A percentile compares a stretch with the other conserved stretches of the same genome.
Conservation (phyloP, 192 early-diverging fungal species). For the Coemansia sp. region DNA sequence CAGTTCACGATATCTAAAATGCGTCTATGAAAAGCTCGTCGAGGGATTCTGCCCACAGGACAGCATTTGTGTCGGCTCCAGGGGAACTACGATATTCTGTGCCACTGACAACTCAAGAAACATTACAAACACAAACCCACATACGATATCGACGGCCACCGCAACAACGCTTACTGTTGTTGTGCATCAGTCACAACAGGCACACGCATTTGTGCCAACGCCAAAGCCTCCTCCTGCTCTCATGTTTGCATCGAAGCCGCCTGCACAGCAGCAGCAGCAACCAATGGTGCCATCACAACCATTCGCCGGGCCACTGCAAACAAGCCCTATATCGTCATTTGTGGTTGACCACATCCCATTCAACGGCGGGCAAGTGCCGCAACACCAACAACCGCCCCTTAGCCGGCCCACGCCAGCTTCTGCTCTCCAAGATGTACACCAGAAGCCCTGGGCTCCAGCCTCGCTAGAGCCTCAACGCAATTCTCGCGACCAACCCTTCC, state of each 20-base stretch:
- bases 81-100: conserved; percentile 44
- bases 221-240: conserved; percentile 5
- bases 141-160: not conserved
- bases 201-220: not conserved
- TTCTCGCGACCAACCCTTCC: not conserved
- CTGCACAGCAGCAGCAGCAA: conserved; percentile 3
- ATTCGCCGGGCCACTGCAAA: not conserved
- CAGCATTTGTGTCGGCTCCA: conserved; percentile 49
- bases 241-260: conserved; percentile 1
- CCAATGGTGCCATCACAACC: not conserved
- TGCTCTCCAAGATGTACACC: not conserved
- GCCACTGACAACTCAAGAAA: conserved; percentile 14
- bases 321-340: not conserved
- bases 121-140: not conserved
- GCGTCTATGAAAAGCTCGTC: conserved; percentile 32
- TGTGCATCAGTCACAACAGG: not conserved
- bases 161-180: conserved; percentile 15
- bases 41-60: conserved; percentile 24
- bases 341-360: not conserved
- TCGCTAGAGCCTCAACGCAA: not conserved
- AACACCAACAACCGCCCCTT: not conserved
- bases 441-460: not conserved
- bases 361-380: not conserved
- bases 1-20: conserved; percentile 43
- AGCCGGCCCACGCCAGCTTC: not conserved